phyloP scores from a whole-genome alignment of 805 yeast species.

The Metschnikowia lachancei region DNA sequence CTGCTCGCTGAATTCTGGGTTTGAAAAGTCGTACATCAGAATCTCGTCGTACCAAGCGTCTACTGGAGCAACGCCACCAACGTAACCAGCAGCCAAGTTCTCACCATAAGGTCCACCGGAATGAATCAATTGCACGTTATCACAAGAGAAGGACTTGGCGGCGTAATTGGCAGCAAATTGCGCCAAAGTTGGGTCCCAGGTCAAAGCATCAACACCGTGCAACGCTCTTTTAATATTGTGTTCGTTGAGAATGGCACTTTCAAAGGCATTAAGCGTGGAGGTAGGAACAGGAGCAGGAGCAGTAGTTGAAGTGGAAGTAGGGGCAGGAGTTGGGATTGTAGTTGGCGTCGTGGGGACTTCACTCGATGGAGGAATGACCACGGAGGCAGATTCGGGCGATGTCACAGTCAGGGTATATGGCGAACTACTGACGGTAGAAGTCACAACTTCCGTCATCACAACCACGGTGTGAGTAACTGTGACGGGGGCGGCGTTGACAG shows the following conservation, averaged over 20 bases:
- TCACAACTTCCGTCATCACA: slow-evolving; percentile 12
- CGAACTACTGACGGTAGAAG: slow-evolving; percentile 10
- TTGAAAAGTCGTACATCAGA: slow-evolving; percentile 47
- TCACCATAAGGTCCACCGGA: slow-evolving; percentile 72
- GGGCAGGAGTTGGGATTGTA: background rate
- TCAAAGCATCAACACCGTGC: slow-evolving; percentile 30
- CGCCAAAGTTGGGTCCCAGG: slow-evolving; percentile 36
- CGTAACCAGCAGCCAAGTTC: slow-evolving; percentile 68
- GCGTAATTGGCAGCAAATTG: slow-evolving; percentile 46
- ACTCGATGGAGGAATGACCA: background rate
- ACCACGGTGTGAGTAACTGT: slow-evolving; percentile 13
- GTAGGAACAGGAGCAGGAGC: slow-evolving; percentile 6
- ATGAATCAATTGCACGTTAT: slow-evolving; percentile 59
- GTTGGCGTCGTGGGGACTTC: background rate
- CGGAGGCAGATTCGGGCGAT: slow-evolving; percentile 1
- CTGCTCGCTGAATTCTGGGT: slow-evolving; percentile 49
- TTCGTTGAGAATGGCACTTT: slow-evolving; percentile 31
- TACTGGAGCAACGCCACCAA: slow-evolving; percentile 55
- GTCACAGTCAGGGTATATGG: slow-evolving; percentile 11
- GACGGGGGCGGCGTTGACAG: slow-evolving; percentile 14
- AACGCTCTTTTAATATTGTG: slow-evolving; percentile 40
- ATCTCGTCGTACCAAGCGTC: slow-evolving; percentile 78
- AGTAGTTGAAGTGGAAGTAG: slow-evolving; percentile 1
- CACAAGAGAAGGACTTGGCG: slow-evolving; percentile 46
- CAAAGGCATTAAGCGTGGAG: slow-evolving; percentile 20